Percentiles rank a stretch among this genome's conserved stretches.
Evolutionary conservation across 148 eudicot genomes (phyloP).

Genomic region (Chenopodium album): DNA sequence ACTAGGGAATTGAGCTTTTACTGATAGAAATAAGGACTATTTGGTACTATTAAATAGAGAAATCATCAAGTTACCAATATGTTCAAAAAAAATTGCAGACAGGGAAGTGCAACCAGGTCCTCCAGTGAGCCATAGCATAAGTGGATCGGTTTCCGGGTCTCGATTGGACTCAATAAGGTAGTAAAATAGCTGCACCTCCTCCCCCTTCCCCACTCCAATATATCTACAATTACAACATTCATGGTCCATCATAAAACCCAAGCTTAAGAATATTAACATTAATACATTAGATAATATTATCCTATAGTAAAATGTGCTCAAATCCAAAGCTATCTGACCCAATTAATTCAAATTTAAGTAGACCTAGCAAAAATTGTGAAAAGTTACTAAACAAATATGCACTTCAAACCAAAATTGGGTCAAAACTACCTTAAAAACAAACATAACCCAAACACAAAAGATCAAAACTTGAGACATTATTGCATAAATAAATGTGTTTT

Average conservation of each 20-base stretch:
- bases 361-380: no score
- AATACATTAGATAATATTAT: background rate
- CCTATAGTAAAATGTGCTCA: background rate
- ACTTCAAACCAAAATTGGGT: no score
- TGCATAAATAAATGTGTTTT: no score
- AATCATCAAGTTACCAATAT: constrained; percentile 5
- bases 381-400: no score
- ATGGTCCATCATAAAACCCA: background rate
- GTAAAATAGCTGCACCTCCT: constrained; percentile 17
- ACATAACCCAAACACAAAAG: no score
- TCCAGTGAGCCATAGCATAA: constrained; percentile 19
- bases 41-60: background rate
- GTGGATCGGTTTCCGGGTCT: constrained; percentile 12
- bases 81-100: constrained; percentile 12
- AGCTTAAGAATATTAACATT: background rate
- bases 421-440: no score
- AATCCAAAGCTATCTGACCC: background rate
- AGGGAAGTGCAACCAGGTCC: constrained; percentile 18
- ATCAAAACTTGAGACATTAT: no score
- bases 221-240: background rate
- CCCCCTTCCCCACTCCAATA: constrained; percentile 15
- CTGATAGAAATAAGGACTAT: no score
- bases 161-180: constrained; percentile 3
- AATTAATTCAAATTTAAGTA: no score
- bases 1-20: background rate